Base-by-base conservation (phyloP, 208 protist species). In the Wallacemonas rigidus region DNA sequence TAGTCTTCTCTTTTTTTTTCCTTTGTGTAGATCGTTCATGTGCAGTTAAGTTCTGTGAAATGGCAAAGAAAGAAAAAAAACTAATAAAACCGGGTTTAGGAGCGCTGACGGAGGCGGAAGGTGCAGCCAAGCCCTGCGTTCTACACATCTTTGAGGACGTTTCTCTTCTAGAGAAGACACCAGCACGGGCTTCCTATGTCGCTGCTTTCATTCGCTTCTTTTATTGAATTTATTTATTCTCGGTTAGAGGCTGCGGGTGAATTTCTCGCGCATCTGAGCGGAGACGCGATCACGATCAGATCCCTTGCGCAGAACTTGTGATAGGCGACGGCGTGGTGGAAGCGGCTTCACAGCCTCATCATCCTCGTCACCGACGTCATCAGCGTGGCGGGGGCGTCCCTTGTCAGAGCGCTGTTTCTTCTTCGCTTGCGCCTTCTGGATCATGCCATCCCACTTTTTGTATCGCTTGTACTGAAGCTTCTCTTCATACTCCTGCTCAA, bases 381-480 rank as follows among this genome's bases (percentile, higher is more conserved):
- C 56, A 14, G 65, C 41, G 41, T 17, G 6, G 51, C 51, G 7
- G 69, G 43, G 26, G 38, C 35, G 53, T 39, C 14, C 14, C 48
- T 72, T 7, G 39, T 35, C 7, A 8, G 8, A n/a, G 26, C 39
- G 64, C 72, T 9, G 61, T 71, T 15, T 70, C 56, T 75, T 71
- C 76, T 86, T 92, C n/a, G 71, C 40, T 72, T 93, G 85, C 2
- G 89, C 89, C 58, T 84, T 86, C 2, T 78, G 71, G 38, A 96
- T 76, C 69, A 96, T 80, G 36, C 69, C 58, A 64, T 94, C 89
- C 91, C 91, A 96, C 76, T 87, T 94, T 39, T 88, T 86, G 77
- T 94, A 95, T 63, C 76, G 71, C 12, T 79, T 82, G 75, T 89
- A 88, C 63, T 87, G 69, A 41, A 89, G 75, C 56, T 79, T 80